phyloP scores from a whole-genome alignment of 2,329 filamentous ascomycete genomes.

The Fusarium neocosmosporiellum region DNA sequence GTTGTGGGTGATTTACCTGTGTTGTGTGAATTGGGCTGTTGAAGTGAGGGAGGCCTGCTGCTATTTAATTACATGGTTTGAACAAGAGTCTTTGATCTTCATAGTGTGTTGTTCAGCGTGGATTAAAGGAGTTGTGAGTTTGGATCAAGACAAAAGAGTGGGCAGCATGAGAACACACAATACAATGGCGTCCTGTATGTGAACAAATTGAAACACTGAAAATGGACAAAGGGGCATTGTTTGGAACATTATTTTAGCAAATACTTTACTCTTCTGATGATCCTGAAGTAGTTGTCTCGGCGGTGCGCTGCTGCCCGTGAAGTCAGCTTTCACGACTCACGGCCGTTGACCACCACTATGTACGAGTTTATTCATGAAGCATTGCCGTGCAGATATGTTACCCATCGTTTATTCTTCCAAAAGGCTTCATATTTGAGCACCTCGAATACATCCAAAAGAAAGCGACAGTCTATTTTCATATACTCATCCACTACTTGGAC shows the following conservation, averaged over 20 bases:
- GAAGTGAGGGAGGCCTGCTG: background rate
- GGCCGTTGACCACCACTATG: background rate
- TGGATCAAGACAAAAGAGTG: background rate
- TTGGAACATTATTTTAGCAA: background rate
- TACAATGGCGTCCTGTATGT: background rate
- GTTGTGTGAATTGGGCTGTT: background rate
- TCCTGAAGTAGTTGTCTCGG: background rate
- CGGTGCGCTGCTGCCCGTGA: background rate
- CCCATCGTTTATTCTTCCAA: background rate
- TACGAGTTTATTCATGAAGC: background rate
- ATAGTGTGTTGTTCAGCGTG: background rate
- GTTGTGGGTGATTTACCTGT: background rate
- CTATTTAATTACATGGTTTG: background rate
- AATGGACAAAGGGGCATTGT: background rate
- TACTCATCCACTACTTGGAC: background rate
- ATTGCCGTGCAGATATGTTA: background rate
- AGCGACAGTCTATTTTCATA: background rate
- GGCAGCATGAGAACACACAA: background rate
- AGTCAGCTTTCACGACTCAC: background rate
- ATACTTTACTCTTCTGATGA: no score
- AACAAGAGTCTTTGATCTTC: background rate
- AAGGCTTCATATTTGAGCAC: background rate
- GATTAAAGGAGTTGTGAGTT: background rate
- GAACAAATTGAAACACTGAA: background rate
- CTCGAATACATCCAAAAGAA: background rate